phyloP scores from a whole-genome alignment of 2,329 filamentous ascomycete genomes.

The Cytospora paraplurivora region DNA sequence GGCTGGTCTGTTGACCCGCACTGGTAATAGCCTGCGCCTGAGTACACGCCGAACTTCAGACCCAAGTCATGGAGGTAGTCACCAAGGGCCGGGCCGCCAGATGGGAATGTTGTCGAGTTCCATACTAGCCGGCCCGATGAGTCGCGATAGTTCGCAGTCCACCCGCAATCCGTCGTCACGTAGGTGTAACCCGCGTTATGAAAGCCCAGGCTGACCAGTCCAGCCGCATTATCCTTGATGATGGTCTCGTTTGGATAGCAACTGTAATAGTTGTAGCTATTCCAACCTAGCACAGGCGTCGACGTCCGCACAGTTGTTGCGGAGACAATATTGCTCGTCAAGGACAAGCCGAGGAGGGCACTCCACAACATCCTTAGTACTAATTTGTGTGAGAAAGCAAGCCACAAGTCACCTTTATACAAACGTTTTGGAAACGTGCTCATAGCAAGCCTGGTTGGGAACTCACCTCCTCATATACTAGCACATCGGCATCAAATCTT shows the following conservation, averaged over 20 bases:
- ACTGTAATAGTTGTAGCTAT: conserved; percentile 59
- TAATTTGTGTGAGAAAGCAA: background rate
- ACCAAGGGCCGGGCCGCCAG: conserved; percentile 50
- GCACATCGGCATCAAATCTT: too few species aligned
- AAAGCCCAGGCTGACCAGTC: conserved; percentile 54
- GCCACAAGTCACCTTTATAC: background rate
- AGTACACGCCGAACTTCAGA: conserved; percentile 58
- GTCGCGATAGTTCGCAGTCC: conserved; percentile 47
- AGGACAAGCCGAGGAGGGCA: conserved; percentile 12
- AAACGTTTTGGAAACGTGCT: background rate
- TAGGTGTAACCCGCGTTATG: conserved; percentile 56
- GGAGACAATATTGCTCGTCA: conserved; percentile 20
- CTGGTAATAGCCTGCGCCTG: conserved; percentile 49
- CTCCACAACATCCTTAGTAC: background rate
- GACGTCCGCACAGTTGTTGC: conserved; percentile 23
- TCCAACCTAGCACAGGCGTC: conserved; percentile 56
- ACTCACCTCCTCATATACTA: background rate
- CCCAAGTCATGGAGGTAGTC: conserved; percentile 52
- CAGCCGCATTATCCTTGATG: conserved; percentile 54
- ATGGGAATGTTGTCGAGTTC: conserved; percentile 53
- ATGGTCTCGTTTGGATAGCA: conserved; percentile 52
- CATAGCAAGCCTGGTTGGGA: background rate
- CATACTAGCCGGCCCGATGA: conserved; percentile 50
- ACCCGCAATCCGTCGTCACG: conserved; percentile 62
- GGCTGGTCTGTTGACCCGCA: conserved; percentile 46